Base-by-base conservation (phyloP, 306 rosid genomes). In the Cucumis melo region DNA sequence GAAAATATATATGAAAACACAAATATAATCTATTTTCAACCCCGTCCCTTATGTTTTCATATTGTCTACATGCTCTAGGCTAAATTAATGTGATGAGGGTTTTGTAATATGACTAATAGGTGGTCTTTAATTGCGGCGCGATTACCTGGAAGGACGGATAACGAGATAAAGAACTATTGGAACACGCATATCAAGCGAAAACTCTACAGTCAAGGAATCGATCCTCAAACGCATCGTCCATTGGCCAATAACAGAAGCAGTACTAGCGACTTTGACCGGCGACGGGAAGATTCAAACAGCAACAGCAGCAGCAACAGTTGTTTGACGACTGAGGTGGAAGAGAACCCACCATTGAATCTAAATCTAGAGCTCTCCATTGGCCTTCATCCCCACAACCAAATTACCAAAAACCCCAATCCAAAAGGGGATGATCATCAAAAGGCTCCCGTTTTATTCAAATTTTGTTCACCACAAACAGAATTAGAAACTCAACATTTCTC, bases 101-200 rank as follows among this genome's bases (percentile, higher is more conserved):
- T 44, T 50, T 50, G 5, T 50, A 50, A 53, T 13, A 48, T 53
- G 57, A 54, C 20, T 50, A 29, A 60, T 80, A 89, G 93, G 67
- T 89, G 93, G 93, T 89, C 93, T 48, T 60, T 85, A 1, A 89
- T 89, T 74, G 93, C 93, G 1, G 89, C 90, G 1, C 80, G 85
- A 3, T 17, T 73, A n/a, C 92, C 90, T 0, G 92, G 92, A 14
- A 85, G 92, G 62, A 70, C 75, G 0, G 75, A 70, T 4, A 89
- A 89, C 2, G 93, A 89, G 78, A 89, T 89, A 2, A 89, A 89
- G 38, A 89, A 89, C 76, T 89, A 89, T 0, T 89, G 93, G 93
- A 89, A 89, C 80, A 89, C 93, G 4, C 93, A 89, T 77, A 82
- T 89, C 78, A 89, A 87, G 50, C 48, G 93, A 7, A 89, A 89